These are phyloP conservation scores for Cryomyces antarcticus DNA, from an alignment of 495 filamentous ascomycete species.

Conservation along the genomic window DNA sequence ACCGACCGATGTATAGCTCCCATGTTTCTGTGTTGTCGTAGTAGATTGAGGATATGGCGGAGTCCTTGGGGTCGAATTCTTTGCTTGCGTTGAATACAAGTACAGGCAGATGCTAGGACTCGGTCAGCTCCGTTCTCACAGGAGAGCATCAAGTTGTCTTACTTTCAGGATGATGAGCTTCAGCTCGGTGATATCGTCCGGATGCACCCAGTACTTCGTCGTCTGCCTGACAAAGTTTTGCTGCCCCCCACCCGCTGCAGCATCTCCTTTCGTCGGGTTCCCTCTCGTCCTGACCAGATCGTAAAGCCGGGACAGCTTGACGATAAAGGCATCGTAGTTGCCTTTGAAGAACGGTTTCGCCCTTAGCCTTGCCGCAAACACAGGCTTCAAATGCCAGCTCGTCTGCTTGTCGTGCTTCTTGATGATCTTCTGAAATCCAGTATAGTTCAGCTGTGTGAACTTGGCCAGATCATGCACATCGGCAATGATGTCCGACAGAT, in stretches of 20 bases:
- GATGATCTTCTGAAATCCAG: conserved; percentile 98
- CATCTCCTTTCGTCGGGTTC: conserved; percentile 79
- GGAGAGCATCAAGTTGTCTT: neutral
- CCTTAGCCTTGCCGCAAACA: conserved; percentile 81
- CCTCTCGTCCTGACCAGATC: conserved; percentile 84
- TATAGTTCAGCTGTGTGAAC: conserved; percentile 97
- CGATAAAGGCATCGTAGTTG: conserved; percentile 91
- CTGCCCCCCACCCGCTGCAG: conserved; percentile 73
- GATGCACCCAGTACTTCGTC: conserved; percentile 99
- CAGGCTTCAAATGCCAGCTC: conserved; percentile 76
- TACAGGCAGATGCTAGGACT: conserved; percentile 63
- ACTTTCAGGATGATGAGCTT: conserved; percentile 92
- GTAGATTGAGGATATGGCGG: conserved; percentile 95
- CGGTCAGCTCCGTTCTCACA: conserved; percentile 4
- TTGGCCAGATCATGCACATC: conserved; percentile 98
- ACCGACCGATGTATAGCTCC: conserved; percentile 77
- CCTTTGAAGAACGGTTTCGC: conserved; percentile 96
- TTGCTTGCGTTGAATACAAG: conserved; percentile 95
- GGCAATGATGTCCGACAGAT: conserved; percentile 92
- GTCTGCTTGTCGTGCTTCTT: conserved; percentile 99
- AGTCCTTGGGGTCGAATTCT: conserved; percentile 76
- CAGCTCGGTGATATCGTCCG: conserved; percentile 93
- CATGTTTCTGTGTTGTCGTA: conserved; percentile 87
- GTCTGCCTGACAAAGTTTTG: conserved; percentile 95
- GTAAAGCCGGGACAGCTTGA: conserved; percentile 89